These are phyloP conservation scores for Chlamydomonas reinhardtii DNA, from an alignment of 163 green algal species.

Conservation along the genomic window DNA sequence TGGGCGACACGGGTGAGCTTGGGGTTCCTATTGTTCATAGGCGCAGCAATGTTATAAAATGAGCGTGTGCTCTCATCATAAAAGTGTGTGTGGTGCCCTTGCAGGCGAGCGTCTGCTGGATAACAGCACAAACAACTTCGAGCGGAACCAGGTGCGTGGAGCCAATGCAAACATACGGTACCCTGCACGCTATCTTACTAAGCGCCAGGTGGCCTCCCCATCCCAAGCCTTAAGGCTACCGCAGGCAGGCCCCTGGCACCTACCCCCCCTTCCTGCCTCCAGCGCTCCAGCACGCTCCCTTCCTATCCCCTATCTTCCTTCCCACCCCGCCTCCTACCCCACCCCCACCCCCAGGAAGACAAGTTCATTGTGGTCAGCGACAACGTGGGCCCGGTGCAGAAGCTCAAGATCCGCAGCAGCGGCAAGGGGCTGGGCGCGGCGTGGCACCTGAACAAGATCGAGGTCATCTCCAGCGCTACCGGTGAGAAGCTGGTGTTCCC, in stretches of 20 bases:
- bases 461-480: constrained; percentile 63
- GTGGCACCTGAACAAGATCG: constrained; percentile 66
- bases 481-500: constrained; percentile 65
- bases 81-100: too few relatives aligned
- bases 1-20: constrained; percentile 47
- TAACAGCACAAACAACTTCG: constrained; percentile 67
- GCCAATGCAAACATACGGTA: too few relatives aligned
- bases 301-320: too few relatives aligned
- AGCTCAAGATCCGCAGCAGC: constrained; percentile 57
- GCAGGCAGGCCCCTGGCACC: too few relatives aligned
- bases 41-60: too few relatives aligned
- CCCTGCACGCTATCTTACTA: too few relatives aligned
- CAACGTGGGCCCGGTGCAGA: constrained; percentile 66
- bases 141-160: constrained; percentile 59
- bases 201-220: too few relatives aligned
- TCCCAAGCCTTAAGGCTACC: too few relatives aligned
- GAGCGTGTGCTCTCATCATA: too few relatives aligned
- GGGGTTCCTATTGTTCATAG: too few relatives aligned
- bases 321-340: neutral
- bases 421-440: constrained; percentile 60
- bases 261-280: too few relatives aligned
- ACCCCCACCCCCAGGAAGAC: constrained; percentile 54
- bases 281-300: neutral
- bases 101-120: constrained; percentile 55
- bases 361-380: constrained; percentile 63